phyloP scores from a whole-genome alignment of 1,284 basidiomycete genomes.

The Ustilago cynodontis region DNA sequence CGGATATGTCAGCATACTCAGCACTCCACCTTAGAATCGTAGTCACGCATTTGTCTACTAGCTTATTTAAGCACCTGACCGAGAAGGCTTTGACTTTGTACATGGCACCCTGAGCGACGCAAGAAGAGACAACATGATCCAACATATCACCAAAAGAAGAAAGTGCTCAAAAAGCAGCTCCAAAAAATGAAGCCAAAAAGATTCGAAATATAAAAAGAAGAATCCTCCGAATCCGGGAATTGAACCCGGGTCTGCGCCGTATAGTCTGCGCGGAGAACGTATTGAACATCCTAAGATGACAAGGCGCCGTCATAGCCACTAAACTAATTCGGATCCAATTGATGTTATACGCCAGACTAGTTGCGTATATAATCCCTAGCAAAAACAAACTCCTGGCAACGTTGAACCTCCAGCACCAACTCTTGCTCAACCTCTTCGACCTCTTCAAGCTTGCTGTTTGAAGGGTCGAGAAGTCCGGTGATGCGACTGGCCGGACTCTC shows the following conservation, averaged over 20 bases:
- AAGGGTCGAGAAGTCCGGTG: too few relatives aligned
- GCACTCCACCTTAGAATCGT: not conserved
- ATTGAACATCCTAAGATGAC: conserved; percentile 35
- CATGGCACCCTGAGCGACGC: too few relatives aligned
- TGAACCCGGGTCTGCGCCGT: conserved; percentile 59
- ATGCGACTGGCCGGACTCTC: too few relatives aligned
- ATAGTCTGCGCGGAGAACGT: conserved; percentile 41
- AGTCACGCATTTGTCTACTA: not conserved
- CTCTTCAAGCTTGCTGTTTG: too few relatives aligned
- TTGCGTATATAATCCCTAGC: too few relatives aligned
- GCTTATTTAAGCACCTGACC: too few relatives aligned
- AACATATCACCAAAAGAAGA: too few relatives aligned
- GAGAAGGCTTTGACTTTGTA: too few relatives aligned
- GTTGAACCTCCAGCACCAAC: too few relatives aligned
- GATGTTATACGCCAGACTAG: conserved; percentile 22
- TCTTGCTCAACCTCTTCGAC: too few relatives aligned
- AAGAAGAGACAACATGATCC: too few relatives aligned
- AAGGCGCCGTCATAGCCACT: conserved; percentile 63
- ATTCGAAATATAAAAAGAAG: conserved; percentile 5
- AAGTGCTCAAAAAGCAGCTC: not conserved
- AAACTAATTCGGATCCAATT: conserved; percentile 57
- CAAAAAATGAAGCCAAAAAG: conserved; percentile 12
- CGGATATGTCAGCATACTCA: not conserved
- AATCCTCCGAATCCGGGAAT: conserved; percentile 57
- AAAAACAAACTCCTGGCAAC: too few relatives aligned